These are phyloP conservation scores for Mycena maculata DNA, from an alignment of 768 basidiomycete species.

Conservation along the genomic window DNA sequence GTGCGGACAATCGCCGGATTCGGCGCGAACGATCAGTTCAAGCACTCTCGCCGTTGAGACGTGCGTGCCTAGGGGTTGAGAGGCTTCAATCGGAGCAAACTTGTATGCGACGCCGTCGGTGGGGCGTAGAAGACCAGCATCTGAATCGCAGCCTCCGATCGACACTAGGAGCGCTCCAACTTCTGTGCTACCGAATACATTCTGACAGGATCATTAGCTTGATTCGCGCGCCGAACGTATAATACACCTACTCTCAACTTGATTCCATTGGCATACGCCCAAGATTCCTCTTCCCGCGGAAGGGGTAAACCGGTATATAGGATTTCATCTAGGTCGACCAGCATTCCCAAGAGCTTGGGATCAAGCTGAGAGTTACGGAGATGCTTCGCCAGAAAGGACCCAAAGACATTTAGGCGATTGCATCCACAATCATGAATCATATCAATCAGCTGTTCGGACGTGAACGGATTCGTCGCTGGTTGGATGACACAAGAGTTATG, in stretches of 20 bases:
- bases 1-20: slow-evolving; percentile 78
- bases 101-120: slow-evolving; percentile 74
- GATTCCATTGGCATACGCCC: slow-evolving; percentile 73
- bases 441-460: slow-evolving; percentile 74
- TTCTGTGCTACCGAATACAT: slow-evolving; percentile 86
- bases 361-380: slow-evolving; percentile 69
- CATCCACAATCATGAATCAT: slow-evolving; percentile 77
- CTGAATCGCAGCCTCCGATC: slow-evolving; percentile 61
- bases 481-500: slow-evolving; percentile 61
- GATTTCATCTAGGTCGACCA: slow-evolving; percentile 70
- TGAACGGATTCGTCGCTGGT: slow-evolving; percentile 51
- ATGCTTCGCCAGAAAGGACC: slow-evolving; percentile 73
- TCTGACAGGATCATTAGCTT: slow-evolving; percentile 51
- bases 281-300: slow-evolving; percentile 75
- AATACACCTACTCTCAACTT: slow-evolving; percentile 65
- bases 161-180: slow-evolving; percentile 79
- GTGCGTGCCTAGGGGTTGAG: slow-evolving; percentile 57
- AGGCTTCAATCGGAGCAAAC: slow-evolving; percentile 68
- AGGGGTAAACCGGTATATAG: slow-evolving; percentile 75
- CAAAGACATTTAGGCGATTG: slow-evolving; percentile 82
- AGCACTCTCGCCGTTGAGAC: slow-evolving; percentile 67
- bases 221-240: neutral
- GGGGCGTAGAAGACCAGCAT: slow-evolving; percentile 64
- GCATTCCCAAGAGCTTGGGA: slow-evolving; percentile 67
- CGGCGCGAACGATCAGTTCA: slow-evolving; percentile 76